A percentile compares a stretch with the other conserved stretches of the same genome.
These are phyloP conservation scores for Climacium dendroides DNA, from an alignment of 225 moss, liverwort and hornwort species.

Conservation along the genomic window DNA sequence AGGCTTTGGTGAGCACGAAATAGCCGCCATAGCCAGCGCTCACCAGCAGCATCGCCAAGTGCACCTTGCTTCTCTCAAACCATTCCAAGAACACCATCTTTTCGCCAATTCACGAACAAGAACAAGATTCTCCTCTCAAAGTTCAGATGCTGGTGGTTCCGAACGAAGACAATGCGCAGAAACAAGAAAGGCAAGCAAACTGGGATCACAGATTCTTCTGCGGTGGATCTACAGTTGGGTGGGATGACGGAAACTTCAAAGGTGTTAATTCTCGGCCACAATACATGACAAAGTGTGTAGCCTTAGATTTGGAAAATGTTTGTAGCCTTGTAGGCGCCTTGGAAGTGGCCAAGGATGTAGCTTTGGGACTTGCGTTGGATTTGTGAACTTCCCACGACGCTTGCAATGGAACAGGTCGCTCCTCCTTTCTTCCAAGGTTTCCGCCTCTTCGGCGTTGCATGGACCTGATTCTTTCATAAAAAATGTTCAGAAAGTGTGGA, in stretches of 20 bases:
- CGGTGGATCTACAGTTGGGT: neutral
- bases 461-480: neutral
- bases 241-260: neutral
- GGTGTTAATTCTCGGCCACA: neutral
- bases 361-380: too few species aligned
- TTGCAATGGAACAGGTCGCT: neutral
- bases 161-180: neutral
- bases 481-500: neutral
- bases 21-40: constrained; percentile 21
- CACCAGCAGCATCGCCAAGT: neutral
- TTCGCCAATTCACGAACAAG: neutral
- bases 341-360: neutral
- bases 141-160: neutral
- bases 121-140: too few species aligned
- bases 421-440: neutral
- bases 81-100: neutral
- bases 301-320: neutral
- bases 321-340: neutral
- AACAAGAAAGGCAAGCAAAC: neutral
- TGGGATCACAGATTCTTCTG: neutral
- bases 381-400: neutral
- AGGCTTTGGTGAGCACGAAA: constrained; percentile 15
- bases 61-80: constrained; percentile 1
- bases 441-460: neutral
- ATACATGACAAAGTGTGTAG: too few species aligned